phyloP scores from a whole-genome alignment of 169 alveolate species.

The Cryptosporidium felis region DNA sequence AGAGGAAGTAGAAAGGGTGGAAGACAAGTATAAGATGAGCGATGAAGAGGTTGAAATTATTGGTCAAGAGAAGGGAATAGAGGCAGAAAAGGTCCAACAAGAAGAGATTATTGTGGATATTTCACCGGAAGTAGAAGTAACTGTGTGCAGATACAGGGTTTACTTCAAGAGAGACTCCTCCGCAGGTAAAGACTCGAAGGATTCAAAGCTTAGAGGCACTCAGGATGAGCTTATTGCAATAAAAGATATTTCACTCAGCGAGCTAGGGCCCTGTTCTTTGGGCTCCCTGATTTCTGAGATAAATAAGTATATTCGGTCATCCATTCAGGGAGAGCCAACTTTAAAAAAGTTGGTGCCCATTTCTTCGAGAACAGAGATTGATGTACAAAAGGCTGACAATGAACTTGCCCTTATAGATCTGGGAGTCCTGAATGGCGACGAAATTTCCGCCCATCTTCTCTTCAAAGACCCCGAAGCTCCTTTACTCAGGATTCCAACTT shows the following conservation, averaged over 20 bases:
- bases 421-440: constrained; percentile 11
- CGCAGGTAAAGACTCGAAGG: not conserved
- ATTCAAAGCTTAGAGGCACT: not conserved
- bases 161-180: not conserved
- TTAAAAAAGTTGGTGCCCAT: no score
- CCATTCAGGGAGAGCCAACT: no score
- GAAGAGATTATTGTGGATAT: not conserved
- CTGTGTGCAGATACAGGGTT: not conserved
- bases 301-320: no score
- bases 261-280: constrained; percentile 7
- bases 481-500: no score
- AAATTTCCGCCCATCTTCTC: constrained; percentile 8
- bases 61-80: constrained; percentile 4
- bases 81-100: no score
- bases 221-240: not conserved
- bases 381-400: not conserved
- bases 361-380: no score
- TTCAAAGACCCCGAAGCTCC: no score
- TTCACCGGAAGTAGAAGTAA: not conserved
- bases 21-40: not conserved
- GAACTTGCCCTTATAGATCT: constrained; percentile 14
- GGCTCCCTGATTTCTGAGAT: not conserved
- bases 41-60: not conserved
- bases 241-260: not conserved
- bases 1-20: not conserved